Conservation (phyloP, 768 basidiomycete genomes). For the Pisolithus tinctorius region DNA sequence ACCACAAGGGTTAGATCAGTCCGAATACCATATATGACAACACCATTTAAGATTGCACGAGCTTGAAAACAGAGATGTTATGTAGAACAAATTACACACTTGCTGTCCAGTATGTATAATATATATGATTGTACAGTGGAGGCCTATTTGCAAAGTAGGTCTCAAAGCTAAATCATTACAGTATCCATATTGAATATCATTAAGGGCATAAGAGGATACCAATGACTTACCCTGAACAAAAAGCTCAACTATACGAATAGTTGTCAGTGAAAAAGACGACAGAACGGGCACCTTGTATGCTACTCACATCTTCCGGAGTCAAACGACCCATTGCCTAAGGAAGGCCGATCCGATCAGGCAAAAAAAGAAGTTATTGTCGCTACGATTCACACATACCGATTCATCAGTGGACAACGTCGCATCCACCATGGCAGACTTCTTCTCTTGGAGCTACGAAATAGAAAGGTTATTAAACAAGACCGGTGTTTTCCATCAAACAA, state of each 20-base stretch:
- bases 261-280: conserved; percentile 4
- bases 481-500: neutral
- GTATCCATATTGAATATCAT: neutral
- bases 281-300: neutral
- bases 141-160: too few species aligned
- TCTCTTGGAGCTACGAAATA: conserved; percentile 71
- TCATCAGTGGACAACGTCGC: conserved; percentile 80
- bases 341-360: conserved; percentile 3
- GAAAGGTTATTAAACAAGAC: neutral
- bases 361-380: conserved; percentile 1
- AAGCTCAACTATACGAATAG: conserved; percentile 32
- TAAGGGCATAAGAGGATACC: neutral
- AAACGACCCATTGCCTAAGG: conserved; percentile 84
- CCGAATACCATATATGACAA: too few species aligned
- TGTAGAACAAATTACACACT: too few species aligned
- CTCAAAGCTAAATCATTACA: too few species aligned
- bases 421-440: conserved; percentile 93
- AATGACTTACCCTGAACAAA: conserved; percentile 37
- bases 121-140: too few species aligned
- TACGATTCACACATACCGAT: conserved; percentile 40
- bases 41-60: too few species aligned
- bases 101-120: too few species aligned
- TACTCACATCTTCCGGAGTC: conserved; percentile 72
- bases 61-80: too few species aligned
- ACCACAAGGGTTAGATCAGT: too few species aligned